A percentile compares a stretch with the other conserved stretches of the same genome.
Evolutionary conservation across 495 filamentous ascomycete species (phyloP).

Genomic region (Xylaria cubensis): DNA sequence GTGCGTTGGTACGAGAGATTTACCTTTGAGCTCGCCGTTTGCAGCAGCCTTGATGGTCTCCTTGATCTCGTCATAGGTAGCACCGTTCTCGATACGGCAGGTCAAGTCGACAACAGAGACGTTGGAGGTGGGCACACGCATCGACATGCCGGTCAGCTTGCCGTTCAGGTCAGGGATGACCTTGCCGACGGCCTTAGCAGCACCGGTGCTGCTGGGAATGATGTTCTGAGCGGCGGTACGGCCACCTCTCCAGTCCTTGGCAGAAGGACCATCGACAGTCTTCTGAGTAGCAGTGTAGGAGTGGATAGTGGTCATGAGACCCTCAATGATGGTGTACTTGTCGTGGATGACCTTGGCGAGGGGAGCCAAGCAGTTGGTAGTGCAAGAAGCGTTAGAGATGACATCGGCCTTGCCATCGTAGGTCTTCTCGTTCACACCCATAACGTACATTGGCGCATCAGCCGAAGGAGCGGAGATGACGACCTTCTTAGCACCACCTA

Average conservation of each 20-base stretch:
- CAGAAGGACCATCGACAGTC: constrained; percentile 96
- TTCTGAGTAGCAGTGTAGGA: constrained; percentile 99
- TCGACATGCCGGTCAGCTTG: constrained; percentile 99
- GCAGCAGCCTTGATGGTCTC: constrained; percentile 85
- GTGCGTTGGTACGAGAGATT: constrained; percentile 31
- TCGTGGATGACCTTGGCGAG: constrained; percentile 99
- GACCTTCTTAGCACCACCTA: constrained; percentile 99
- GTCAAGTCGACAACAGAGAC: constrained; percentile 99
- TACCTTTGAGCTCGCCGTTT: constrained; percentile 84
- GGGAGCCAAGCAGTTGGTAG: constrained; percentile 99
- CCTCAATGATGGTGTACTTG: constrained; percentile 96
- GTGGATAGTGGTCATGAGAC: constrained; percentile 99
- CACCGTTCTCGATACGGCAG: constrained; percentile 87
- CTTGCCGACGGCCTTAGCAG: constrained; percentile 99
- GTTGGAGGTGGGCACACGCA: constrained; percentile 98
- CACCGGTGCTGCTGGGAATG: constrained; percentile 98
- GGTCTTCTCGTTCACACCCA: constrained; percentile 95
- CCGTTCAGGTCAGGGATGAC: constrained; percentile 96
- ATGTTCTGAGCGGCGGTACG: constrained; percentile 99
- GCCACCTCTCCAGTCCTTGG: constrained; percentile 99
- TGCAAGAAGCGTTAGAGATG: constrained; percentile 99
- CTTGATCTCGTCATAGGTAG: constrained; percentile 95
- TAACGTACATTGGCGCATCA: constrained; percentile 99
- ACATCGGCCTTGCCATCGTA: constrained; percentile 90
- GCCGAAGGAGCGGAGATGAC: constrained; percentile 99